A percentile compares a stretch with the other conserved stretches of the same genome.
phyloP scores from a whole-genome alignment of 371 early-diverging fungal species.

The Basidiobolus meristosporus region DNA sequence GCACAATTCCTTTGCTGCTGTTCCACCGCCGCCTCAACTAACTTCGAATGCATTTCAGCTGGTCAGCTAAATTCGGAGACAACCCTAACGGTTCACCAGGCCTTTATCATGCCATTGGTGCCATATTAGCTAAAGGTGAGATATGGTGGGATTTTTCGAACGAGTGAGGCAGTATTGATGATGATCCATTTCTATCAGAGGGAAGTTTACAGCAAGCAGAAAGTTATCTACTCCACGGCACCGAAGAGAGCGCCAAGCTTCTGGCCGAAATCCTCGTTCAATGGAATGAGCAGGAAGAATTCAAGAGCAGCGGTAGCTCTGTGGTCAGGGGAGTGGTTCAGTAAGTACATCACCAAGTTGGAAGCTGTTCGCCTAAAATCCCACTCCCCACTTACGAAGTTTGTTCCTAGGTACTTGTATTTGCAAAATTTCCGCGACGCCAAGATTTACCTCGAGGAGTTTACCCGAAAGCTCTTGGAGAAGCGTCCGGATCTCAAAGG shows the following conservation, averaged over 20 bases:
- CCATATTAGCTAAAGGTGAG: slow-evolving; percentile 31
- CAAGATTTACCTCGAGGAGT: slow-evolving; percentile 30
- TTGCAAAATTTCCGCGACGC: slow-evolving; percentile 53
- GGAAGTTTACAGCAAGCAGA: slow-evolving; percentile 40
- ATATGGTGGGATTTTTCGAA: background rate
- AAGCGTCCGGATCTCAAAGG: slow-evolving; percentile 8
- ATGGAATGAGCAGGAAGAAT: slow-evolving; percentile 16
- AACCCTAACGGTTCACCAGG: slow-evolving; percentile 53
- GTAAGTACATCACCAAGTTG: slow-evolving; percentile 42
- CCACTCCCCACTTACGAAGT: slow-evolving; percentile 52
- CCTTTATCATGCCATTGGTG: slow-evolving; percentile 63
- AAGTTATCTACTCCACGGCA: slow-evolving; percentile 49
- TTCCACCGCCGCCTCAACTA: background rate
- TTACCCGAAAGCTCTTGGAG: slow-evolving; percentile 17
- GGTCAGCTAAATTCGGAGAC: slow-evolving; percentile 35
- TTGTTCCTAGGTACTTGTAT: slow-evolving; percentile 59
- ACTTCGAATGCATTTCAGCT: slow-evolving; percentile 12
- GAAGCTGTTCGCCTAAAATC: no score
- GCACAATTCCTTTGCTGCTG: background rate
- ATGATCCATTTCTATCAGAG: slow-evolving; percentile 6
- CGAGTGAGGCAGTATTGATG: background rate
- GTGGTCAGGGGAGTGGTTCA: slow-evolving; percentile 15
- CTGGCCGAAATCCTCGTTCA: slow-evolving; percentile 45
- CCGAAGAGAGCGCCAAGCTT: slow-evolving; percentile 51
- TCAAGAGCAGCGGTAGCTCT: no score